Evolutionary conservation across 2,329 filamentous ascomycete species (phyloP).

Genomic region (Seiridium unicorne): DNA sequence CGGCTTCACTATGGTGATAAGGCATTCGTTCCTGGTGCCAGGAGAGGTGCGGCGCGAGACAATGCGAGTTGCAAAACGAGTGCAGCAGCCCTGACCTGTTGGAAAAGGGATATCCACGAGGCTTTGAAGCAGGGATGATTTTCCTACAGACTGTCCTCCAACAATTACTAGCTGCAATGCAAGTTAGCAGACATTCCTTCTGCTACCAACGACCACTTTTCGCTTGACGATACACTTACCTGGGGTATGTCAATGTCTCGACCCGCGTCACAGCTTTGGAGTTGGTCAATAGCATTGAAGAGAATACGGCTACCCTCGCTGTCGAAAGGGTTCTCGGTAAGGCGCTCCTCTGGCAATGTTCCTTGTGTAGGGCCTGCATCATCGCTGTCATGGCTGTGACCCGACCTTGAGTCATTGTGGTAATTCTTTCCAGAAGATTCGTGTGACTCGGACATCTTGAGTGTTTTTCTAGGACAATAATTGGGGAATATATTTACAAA

Average conservation of each 20-base stretch:
- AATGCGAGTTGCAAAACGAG: slow-evolving; percentile 35
- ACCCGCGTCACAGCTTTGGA: slow-evolving; percentile 28
- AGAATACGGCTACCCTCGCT: slow-evolving; percentile 30
- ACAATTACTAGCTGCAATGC: slow-evolving; percentile 31
- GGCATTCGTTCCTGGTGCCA: slow-evolving; percentile 23
- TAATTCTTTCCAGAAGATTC: no score
- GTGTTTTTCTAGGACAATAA: no score
- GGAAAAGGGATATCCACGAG: slow-evolving; percentile 36
- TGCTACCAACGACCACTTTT: background rate
- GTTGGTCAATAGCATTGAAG: slow-evolving; percentile 34
- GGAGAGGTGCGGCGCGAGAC: slow-evolving; percentile 31
- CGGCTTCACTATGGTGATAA: slow-evolving; percentile 28
- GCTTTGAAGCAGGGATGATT: slow-evolving; percentile 35
- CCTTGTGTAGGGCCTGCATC: background rate
- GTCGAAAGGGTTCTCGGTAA: slow-evolving; percentile 30
- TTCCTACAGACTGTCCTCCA: slow-evolving; percentile 34
- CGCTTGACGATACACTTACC: slow-evolving; percentile 28
- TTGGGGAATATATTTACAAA: no score
- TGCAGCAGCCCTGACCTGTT: slow-evolving; percentile 28
- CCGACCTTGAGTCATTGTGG: no score
- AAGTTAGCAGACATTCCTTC: background rate
- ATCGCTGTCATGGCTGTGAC: no score
- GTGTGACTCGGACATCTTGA: no score
- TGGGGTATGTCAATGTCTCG: slow-evolving; percentile 32
- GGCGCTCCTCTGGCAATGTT: background rate